Evolutionary conservation across 164 flowering plant species (phyloP).

Genomic region (Macadamia tetraphylla): DNA sequence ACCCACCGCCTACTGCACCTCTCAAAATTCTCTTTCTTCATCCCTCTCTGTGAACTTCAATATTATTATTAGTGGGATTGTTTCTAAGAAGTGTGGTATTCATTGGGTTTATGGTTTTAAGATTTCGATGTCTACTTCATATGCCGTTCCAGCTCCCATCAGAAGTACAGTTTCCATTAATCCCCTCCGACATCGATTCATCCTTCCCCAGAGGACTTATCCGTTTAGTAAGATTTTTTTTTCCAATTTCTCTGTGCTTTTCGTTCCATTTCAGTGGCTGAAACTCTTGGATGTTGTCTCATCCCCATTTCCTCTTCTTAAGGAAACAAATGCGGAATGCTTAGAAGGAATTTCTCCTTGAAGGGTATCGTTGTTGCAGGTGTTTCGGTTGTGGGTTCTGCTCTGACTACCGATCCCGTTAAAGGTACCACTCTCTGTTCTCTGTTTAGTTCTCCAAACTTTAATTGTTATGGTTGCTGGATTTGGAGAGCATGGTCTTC

Average conservation of each 20-base stretch:
- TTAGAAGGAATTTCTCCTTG: constrained; percentile 58
- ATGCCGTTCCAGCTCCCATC: constrained; percentile 28
- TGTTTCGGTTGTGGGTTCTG: constrained; percentile 43
- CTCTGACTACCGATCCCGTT: constrained; percentile 40
- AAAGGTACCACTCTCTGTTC: constrained; percentile 32
- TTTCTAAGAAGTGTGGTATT: neutral
- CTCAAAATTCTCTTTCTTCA: neutral
- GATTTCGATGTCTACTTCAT: constrained; percentile 29
- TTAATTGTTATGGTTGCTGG: neutral
- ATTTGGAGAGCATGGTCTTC: too few species aligned
- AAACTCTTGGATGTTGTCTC: neutral
- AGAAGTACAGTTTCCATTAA: constrained; percentile 24
- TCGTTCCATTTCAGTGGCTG: neutral
- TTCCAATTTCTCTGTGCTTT: neutral
- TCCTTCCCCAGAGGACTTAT: constrained; percentile 16
- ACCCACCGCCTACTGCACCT: neutral
- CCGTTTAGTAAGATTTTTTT: constrained; percentile 13
- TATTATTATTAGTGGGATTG: neutral
- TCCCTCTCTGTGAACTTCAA: neutral
- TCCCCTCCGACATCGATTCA: constrained; percentile 18
- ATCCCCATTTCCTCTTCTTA: neutral
- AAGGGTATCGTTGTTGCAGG: constrained; percentile 66
- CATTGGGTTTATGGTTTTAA: neutral
- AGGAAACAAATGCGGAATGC: constrained; percentile 56
- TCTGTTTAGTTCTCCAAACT: neutral